Evolutionary conservation across 1,284 basidiomycete species (phyloP), one percentile per base, ranked within the genome.

Genomic region (Ceratobasidium sp.): DNA sequence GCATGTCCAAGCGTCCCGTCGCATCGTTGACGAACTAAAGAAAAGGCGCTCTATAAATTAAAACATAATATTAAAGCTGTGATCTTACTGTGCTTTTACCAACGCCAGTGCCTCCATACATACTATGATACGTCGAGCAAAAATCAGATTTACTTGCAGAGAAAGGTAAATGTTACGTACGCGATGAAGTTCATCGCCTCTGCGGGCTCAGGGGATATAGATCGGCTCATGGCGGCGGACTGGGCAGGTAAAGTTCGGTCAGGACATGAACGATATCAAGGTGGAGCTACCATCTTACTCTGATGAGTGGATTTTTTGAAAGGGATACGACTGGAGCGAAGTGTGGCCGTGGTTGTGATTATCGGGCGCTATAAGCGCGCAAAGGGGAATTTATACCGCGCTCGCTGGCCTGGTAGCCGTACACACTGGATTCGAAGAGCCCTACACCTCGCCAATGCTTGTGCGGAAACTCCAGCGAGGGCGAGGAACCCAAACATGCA

Each of bases 1-100:
- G 27, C 69, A 64, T 46, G 1, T 74, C 29, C 1, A 76, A 76
- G 1, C 76, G 77, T 27, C 77, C 77, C 22, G 76, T 76, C 24
- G 75, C 46, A 51, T 80, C 68, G 56, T 71, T 71, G 22, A 71
- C 56, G 14, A 71, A 71, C 68, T 71, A 22, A 59, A 24, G 19
- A 8, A 39, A 16, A 39, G 24, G 34, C 24, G 34, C 34, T 34
- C 34, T 41, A 8, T 37, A 14, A 41, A 37, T 19, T 24, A 6
- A 3, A 39, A 16, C 31, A 19, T 41, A 2, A 41, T 14, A 53
- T 3, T 16, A 27, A 53, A 22, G 11, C 16, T 22, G 34, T 14
- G 13, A 4, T 41, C 56, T 48, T 24, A 61, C 68, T 4, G 54
- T 58, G 43, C 68, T 71, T 46, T 71, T 71, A 1, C 68, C 68